phyloP scores from a whole-genome alignment of 768 basidiomycete species.

The Termitomyces sp. region DNA sequence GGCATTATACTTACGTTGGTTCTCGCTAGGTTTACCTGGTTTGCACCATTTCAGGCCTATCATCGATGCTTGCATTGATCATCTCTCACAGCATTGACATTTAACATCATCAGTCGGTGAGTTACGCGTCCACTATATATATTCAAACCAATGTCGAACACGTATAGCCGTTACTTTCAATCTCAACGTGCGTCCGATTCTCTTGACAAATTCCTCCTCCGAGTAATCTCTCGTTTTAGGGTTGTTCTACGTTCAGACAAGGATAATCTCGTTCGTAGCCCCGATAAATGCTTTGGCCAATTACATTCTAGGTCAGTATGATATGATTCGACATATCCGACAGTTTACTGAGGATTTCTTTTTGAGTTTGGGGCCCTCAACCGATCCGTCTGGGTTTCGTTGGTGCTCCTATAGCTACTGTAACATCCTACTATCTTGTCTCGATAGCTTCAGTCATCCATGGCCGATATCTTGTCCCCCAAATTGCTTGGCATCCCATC shows the following conservation, averaged over 20 bases:
- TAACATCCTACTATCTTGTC: conserved; percentile 81
- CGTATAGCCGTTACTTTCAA: conserved; percentile 10
- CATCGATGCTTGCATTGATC: not conserved
- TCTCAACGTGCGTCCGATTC: conserved; percentile 6
- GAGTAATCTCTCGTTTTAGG: conserved; percentile 33
- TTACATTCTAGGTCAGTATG: conserved; percentile 65
- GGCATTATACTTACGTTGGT: conserved; percentile 6
- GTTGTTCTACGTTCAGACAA: conserved; percentile 80
- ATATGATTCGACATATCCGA: not conserved
- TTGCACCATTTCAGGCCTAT: not conserved
- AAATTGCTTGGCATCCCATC: conserved; percentile 81
- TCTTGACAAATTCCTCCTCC: not conserved
- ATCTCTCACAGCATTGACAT: not conserved
- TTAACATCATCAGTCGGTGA: conserved; percentile 5
- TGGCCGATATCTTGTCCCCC: conserved; percentile 55
- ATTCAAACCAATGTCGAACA: not conserved
- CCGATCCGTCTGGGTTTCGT: conserved; percentile 80
- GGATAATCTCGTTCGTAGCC: conserved; percentile 71
- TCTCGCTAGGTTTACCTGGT: conserved; percentile 6
- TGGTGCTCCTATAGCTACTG: conserved; percentile 88
- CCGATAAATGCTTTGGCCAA: conserved; percentile 83
- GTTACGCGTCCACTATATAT: not conserved
- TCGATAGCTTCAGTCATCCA: conserved; percentile 57
- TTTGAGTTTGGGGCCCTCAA: conserved; percentile 77
- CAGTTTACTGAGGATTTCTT: not conserved